A percentile compares a stretch with the other conserved stretches of the same genome.
phyloP scores from a whole-genome alignment of 495 filamentous ascomycete genomes.

The Xylaria longipes region DNA sequence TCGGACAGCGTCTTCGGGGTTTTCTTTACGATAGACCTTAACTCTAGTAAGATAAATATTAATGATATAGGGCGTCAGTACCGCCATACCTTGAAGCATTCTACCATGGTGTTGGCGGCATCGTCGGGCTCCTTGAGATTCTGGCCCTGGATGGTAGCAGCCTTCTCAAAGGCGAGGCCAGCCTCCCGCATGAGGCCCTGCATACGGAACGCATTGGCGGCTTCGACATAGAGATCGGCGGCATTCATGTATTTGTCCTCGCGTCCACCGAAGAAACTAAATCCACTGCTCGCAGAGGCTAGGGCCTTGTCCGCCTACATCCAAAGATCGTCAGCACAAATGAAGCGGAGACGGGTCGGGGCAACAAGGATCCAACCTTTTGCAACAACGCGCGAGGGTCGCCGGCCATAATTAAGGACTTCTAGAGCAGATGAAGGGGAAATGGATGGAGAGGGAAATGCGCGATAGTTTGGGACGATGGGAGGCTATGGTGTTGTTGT shows the following conservation, averaged over 20 bases:
- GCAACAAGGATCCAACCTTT: slow-evolving; percentile 44
- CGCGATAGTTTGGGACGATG: slow-evolving; percentile 6
- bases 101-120: slow-evolving; percentile 77
- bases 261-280: slow-evolving; percentile 75
- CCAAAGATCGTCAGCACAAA: slow-evolving; percentile 38
- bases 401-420: slow-evolving; percentile 47
- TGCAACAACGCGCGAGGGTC: slow-evolving; percentile 55
- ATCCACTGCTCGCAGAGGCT: slow-evolving; percentile 69
- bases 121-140: slow-evolving; percentile 89
- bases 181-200: slow-evolving; percentile 80
- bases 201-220: slow-evolving; percentile 81
- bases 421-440: slow-evolving; percentile 1
- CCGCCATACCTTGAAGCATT: slow-evolving; percentile 44
- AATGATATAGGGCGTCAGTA: neutral
- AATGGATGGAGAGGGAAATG: slow-evolving; percentile 16
- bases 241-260: slow-evolving; percentile 86
- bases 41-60: slow-evolving; percentile 1
- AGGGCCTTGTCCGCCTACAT: slow-evolving; percentile 80
- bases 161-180: slow-evolving; percentile 78
- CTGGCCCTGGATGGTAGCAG: slow-evolving; percentile 73
- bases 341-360: slow-evolving; percentile 33
- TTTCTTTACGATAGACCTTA: slow-evolving; percentile 71
- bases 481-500: slow-evolving; percentile 14
- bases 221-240: slow-evolving; percentile 79
- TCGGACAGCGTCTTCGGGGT: slow-evolving; percentile 77